These are phyloP conservation scores for Perkinsus marinus DNA, from an alignment of 169 alveolate species.

Conservation along the genomic window DNA sequence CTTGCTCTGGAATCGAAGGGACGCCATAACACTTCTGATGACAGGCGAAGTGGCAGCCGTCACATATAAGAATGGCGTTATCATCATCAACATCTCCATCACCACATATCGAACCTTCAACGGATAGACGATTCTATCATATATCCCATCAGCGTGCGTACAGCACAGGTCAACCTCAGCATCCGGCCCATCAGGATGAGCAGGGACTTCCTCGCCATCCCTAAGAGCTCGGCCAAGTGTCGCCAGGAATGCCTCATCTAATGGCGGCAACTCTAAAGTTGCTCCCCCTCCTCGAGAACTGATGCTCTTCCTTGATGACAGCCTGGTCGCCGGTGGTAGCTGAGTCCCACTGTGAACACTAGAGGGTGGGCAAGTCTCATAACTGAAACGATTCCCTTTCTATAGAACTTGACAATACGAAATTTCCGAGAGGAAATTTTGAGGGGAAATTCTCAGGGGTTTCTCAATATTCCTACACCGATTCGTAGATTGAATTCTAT, in stretches of 20 bases:
- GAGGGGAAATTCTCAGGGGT: too few relatives aligned
- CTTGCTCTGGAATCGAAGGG: constrained; percentile 12
- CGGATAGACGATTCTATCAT: not conserved
- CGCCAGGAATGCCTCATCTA: not conserved
- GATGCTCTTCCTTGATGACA: not conserved
- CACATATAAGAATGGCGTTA: constrained; percentile 17
- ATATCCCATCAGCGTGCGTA: too few relatives aligned
- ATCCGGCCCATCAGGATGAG: not conserved
- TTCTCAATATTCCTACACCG: too few relatives aligned
- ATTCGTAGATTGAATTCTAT: too few relatives aligned
- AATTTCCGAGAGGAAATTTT: too few relatives aligned
- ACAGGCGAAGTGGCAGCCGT: constrained; percentile 15
- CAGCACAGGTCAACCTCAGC: not conserved
- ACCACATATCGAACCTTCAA: not conserved
- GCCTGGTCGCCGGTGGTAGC: not conserved
- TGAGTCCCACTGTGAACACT: not conserved
- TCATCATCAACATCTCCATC: constrained; percentile 26
- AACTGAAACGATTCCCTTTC: too few relatives aligned
- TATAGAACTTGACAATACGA: too few relatives aligned
- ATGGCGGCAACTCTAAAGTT: not conserved
- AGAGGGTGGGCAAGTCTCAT: not conserved
- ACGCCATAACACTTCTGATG: constrained; percentile 25
- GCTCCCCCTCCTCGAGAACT: not conserved
- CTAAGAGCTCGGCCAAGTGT: not conserved
- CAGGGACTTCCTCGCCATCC: not conserved